Conservation (phyloP, 2,329 filamentous ascomycete species). For the Lachnellula hyalina region DNA sequence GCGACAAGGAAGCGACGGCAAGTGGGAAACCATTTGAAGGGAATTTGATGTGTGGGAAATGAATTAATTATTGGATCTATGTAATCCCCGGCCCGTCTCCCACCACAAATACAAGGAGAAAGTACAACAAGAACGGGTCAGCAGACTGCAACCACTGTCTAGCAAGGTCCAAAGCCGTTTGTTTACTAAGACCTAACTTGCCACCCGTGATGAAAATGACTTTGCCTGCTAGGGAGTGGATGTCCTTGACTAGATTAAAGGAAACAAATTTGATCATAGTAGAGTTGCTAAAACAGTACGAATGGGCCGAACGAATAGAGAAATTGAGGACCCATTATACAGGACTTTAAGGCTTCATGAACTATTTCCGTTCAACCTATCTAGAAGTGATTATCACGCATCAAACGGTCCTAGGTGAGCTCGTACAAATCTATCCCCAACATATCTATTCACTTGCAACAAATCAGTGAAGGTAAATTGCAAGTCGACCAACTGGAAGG, state of each 20-base stretch:
- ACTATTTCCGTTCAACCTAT: too few species aligned
- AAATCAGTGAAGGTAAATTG: background rate
- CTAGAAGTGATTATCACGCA: background rate
- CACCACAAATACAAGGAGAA: too few species aligned
- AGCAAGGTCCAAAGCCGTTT: slow-evolving; percentile 36
- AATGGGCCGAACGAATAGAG: background rate
- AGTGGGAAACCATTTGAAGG: background rate
- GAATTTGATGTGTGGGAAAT: background rate
- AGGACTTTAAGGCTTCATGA: too few species aligned
- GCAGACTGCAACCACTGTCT: slow-evolving; percentile 18
- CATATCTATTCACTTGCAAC: background rate
- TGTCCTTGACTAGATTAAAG: slow-evolving; percentile 9
- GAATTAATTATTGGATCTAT: background rate
- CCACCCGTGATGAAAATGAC: slow-evolving; percentile 16
- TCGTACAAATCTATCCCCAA: background rate
- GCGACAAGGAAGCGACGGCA: background rate
- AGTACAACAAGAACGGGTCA: too few species aligned
- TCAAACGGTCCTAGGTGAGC: background rate
- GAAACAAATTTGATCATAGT: background rate
- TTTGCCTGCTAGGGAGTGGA: slow-evolving; percentile 10
- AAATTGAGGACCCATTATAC: too few species aligned
- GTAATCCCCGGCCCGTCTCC: background rate
- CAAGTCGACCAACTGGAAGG: background rate
- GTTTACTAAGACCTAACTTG: slow-evolving; percentile 40
- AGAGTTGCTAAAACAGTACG: background rate